phyloP scores from a whole-genome alignment of 2,329 filamentous ascomycete genomes.

The Parasarocladium wereldwijsianum region DNA sequence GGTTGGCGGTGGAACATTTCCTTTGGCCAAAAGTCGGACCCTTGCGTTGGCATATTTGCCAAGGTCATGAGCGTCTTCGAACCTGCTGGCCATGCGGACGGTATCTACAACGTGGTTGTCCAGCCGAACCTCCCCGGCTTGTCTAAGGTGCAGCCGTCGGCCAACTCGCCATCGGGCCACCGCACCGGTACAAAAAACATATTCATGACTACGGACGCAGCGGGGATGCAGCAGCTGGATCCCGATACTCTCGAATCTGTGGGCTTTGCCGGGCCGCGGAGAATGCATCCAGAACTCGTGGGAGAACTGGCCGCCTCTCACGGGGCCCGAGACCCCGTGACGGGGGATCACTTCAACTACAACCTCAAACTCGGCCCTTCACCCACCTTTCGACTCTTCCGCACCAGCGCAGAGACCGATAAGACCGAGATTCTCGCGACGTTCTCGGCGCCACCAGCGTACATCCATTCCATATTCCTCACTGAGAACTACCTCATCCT shows the following conservation, averaged over 20 bases:
- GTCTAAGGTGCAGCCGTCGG: conserved; percentile 6
- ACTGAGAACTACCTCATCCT: conserved; percentile 57
- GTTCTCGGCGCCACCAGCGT: conserved; percentile 45
- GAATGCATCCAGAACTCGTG: conserved; percentile 51
- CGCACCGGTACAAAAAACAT: conserved; percentile 28
- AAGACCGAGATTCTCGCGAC: conserved; percentile 57
- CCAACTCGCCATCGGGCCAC: conserved; percentile 15
- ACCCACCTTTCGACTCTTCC: conserved; percentile 55
- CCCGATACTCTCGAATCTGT: conserved; percentile 59
- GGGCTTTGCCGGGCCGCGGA: conserved; percentile 41
- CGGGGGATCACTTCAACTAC: conserved; percentile 68
- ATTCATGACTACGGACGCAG: conserved; percentile 42
- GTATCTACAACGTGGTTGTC: conserved; percentile 51
- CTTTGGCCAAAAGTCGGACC: conserved; percentile 60
- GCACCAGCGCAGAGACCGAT: conserved; percentile 45
- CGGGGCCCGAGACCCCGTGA: conserved; percentile 53
- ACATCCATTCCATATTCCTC: conserved; percentile 73
- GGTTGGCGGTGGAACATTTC: conserved; percentile 42
- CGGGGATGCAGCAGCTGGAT: conserved; percentile 45
- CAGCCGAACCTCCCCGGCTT: conserved; percentile 49
- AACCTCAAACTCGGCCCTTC: conserved; percentile 51
- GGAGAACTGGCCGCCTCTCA: conserved; percentile 59
- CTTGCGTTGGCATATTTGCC: conserved; percentile 57
- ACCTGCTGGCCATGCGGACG: conserved; percentile 8
- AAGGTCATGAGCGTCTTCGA: conserved; percentile 53